phyloP scores from a whole-genome alignment of 768 basidiomycete species.

The Boletus barrowsii region DNA sequence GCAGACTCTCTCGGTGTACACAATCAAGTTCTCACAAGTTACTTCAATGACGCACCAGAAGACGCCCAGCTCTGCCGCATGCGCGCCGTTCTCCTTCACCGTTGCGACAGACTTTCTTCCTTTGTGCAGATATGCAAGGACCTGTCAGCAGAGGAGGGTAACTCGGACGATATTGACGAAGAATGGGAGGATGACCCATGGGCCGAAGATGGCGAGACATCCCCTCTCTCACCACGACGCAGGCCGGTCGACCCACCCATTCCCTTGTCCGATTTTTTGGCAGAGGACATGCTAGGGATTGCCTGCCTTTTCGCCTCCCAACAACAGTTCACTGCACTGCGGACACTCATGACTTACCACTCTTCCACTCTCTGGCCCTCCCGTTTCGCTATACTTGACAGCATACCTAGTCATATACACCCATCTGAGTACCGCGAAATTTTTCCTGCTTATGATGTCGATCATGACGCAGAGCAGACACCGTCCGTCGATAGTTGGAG shows the following conservation, averaged over 20 bases:
- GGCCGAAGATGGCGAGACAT: conserved; percentile 48
- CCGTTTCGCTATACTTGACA: conserved; percentile 67
- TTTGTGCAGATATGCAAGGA: conserved; percentile 58
- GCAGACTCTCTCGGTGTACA: conserved; percentile 16
- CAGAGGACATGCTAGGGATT: conserved; percentile 50
- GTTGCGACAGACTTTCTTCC: conserved; percentile 71
- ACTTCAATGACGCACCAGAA: conserved; percentile 54
- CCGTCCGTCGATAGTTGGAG: conserved; percentile 45
- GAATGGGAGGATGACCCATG: conserved; percentile 62
- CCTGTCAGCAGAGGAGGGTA: conserved; percentile 27
- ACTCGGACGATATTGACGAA: conserved; percentile 35
- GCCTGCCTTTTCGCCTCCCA: conserved; percentile 67
- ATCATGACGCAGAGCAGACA: conserved; percentile 42
- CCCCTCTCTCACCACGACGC: conserved; percentile 17
- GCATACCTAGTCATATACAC: conserved; percentile 69
- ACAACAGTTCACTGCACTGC: conserved; percentile 56
- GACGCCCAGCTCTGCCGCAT: conserved; percentile 66
- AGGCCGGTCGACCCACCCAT: conserved; percentile 41
- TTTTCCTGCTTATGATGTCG: conserved; percentile 58
- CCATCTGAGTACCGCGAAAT: conserved; percentile 60
- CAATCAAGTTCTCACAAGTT: conserved; percentile 37
- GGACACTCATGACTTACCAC: conserved; percentile 58
- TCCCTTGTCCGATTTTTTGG: conserved; percentile 62
- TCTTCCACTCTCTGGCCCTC: conserved; percentile 57
- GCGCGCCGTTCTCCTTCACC: conserved; percentile 63